These are phyloP conservation scores for Yarrowia yakushimensis DNA, from an alignment of 805 yeast species.

Conservation along the genomic window DNA sequence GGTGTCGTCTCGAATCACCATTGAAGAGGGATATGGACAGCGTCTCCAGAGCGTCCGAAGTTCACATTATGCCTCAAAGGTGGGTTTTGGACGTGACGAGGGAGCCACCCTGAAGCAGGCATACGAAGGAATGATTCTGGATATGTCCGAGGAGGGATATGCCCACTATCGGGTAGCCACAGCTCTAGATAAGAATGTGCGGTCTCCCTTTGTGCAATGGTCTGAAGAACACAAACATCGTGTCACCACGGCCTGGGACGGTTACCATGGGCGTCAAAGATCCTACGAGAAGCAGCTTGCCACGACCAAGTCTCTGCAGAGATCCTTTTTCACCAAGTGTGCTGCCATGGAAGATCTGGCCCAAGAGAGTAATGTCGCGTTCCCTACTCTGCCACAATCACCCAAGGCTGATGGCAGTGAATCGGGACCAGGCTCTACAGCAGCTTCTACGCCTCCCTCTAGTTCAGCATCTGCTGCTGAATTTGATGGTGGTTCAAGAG, in stretches of 20 bases:
- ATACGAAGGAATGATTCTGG: slow-evolving; percentile 49
- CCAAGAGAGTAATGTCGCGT: slow-evolving; percentile 9
- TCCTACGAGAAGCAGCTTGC: slow-evolving; percentile 46
- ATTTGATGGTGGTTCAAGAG: neutral
- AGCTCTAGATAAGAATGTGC: slow-evolving; percentile 52
- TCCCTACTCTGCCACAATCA: slow-evolving; percentile 20
- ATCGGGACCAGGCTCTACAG: neutral
- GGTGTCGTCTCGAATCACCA: slow-evolving; percentile 60
- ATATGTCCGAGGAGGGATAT: slow-evolving; percentile 53
- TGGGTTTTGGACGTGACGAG: slow-evolving; percentile 49
- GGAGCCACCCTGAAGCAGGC: slow-evolving; percentile 60
- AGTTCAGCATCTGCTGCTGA: neutral
- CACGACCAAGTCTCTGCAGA: slow-evolving; percentile 51
- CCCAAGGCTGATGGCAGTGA: neutral
- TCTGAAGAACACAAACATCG: slow-evolving; percentile 62
- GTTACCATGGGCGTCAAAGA: slow-evolving; percentile 47
- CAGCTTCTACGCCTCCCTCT: neutral
- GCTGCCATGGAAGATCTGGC: slow-evolving; percentile 56
- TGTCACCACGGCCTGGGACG: slow-evolving; percentile 53
- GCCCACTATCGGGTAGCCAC: slow-evolving; percentile 56
- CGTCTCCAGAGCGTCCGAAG: slow-evolving; percentile 46
- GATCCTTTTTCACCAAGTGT: slow-evolving; percentile 66
- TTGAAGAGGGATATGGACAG: slow-evolving; percentile 62
- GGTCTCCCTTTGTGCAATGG: slow-evolving; percentile 70
- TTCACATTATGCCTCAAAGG: slow-evolving; percentile 40